phyloP scores from a whole-genome alignment of 495 filamentous ascomycete genomes.

The Lophiotrema nucula region DNA sequence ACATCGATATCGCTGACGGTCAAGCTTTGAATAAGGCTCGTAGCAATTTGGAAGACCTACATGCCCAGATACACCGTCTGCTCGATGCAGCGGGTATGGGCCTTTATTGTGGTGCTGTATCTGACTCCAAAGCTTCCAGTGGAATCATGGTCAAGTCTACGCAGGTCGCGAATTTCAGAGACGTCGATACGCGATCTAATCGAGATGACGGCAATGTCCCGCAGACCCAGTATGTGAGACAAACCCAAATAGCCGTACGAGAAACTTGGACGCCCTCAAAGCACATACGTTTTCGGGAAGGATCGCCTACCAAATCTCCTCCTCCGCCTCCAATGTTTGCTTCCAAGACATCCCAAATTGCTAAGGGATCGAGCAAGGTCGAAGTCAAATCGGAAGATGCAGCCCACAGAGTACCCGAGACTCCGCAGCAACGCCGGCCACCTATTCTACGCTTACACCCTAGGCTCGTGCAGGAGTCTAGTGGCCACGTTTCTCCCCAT shows the following conservation, averaged over 20 bases:
- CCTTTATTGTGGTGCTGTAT: neutral
- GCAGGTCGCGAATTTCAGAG: slow-evolving; percentile 13
- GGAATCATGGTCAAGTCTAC: slow-evolving; percentile 26
- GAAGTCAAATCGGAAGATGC: neutral
- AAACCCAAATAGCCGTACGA: slow-evolving; percentile 17
- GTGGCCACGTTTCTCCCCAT: slow-evolving; percentile 17
- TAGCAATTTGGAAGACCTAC: slow-evolving; percentile 19
- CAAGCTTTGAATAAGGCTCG: slow-evolving; percentile 9
- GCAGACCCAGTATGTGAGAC: slow-evolving; percentile 34
- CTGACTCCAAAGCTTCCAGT: neutral
- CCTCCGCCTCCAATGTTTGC: neutral
- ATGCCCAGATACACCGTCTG: slow-evolving; percentile 6
- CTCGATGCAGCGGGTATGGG: slow-evolving; percentile 9
- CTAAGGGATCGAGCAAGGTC: neutral
- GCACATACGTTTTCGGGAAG: slow-evolving; percentile 17
- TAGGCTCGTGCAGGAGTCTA: neutral
- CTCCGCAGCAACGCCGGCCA: neutral
- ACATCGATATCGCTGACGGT: slow-evolving; percentile 1
- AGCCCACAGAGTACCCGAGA: slow-evolving; percentile 15
- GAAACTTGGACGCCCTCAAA: slow-evolving; percentile 22
- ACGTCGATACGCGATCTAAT: neutral
- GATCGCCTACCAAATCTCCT: neutral
- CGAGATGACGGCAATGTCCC: slow-evolving; percentile 9
- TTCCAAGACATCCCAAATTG: neutral
- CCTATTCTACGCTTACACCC: neutral